Evolutionary conservation across 2,329 filamentous ascomycete species (phyloP).

Genomic region (Lasiodiplodia gonubiensis): DNA sequence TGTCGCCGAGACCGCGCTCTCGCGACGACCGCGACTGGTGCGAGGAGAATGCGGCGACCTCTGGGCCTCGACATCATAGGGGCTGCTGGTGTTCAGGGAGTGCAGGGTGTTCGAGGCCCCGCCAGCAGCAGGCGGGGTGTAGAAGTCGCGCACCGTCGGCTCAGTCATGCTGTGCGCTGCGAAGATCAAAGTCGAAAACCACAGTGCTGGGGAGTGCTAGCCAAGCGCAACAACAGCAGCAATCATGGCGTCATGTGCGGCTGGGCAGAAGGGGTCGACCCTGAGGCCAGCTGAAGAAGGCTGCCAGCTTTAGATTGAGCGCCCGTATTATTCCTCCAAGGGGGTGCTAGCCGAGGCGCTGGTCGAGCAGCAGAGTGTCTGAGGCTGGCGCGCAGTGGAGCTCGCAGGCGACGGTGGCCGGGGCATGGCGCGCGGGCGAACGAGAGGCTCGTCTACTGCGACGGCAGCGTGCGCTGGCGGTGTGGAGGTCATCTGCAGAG

Average conservation of each 20-base stretch:
- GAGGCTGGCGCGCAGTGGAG: constrained; percentile 22
- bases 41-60: constrained; percentile 4
- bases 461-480: background rate
- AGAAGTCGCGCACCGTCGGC: constrained; percentile 27
- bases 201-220: background rate
- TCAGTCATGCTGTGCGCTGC: constrained; percentile 22
- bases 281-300: constrained; percentile 5
- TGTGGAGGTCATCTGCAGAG: constrained; percentile 6
- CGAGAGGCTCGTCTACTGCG: background rate
- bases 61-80: constrained; percentile 28
- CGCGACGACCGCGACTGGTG: constrained; percentile 21
- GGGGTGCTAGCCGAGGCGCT: constrained; percentile 24
- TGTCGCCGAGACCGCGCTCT: constrained; percentile 14
- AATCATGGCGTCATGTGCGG: constrained; percentile 11
- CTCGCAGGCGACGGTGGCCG: constrained; percentile 2
- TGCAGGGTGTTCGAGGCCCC: background rate
- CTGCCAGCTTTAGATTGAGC: constrained; percentile 16
- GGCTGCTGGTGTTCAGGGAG: constrained; percentile 18
- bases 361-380: constrained; percentile 18
- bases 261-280: constrained; percentile 18
- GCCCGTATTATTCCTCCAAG: constrained; percentile 9
- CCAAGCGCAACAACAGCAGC: background rate
- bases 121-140: constrained; percentile 6
- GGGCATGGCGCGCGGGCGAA: background rate
- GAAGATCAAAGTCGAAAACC: background rate